Evolutionary conservation across 306 rosid species (phyloP).

Genomic region (Hippophae tibetana): DNA sequence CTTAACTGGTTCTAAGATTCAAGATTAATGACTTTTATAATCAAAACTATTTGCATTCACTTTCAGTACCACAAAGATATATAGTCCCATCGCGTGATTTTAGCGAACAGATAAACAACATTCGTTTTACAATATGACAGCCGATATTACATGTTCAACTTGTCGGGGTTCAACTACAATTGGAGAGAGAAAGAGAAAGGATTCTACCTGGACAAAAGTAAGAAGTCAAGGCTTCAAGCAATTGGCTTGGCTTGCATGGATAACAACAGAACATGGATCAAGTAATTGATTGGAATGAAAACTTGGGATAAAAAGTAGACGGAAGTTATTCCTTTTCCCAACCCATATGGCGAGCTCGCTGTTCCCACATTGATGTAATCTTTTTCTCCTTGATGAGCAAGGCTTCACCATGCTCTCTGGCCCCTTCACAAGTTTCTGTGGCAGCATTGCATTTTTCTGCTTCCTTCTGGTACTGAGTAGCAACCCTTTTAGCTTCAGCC

Average conservation of each 20-base stretch:
- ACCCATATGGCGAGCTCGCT: slow-evolving; percentile 80
- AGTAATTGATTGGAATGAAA: slow-evolving; percentile 15
- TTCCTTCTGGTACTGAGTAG: slow-evolving; percentile 90
- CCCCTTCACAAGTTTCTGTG: slow-evolving; percentile 92
- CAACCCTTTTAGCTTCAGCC: slow-evolving; percentile 79
- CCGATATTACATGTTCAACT: slow-evolving; percentile 25
- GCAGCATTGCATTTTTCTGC: slow-evolving; percentile 90
- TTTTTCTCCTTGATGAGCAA: slow-evolving; percentile 67
- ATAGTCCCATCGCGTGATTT: neutral
- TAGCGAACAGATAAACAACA: slow-evolving; percentile 22
- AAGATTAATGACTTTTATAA: no score
- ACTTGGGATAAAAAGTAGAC: slow-evolving; percentile 16
- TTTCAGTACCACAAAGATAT: neutral
- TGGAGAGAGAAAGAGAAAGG: slow-evolving; percentile 8
- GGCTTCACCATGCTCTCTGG: slow-evolving; percentile 71
- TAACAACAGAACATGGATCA: slow-evolving; percentile 20
- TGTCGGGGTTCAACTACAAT: slow-evolving; percentile 14
- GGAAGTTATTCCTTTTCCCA: slow-evolving; percentile 58
- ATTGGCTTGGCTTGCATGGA: slow-evolving; percentile 38
- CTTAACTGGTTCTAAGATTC: no score
- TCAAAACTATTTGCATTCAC: no score
- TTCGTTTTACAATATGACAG: slow-evolving; percentile 25
- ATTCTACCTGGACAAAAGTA: slow-evolving; percentile 16
- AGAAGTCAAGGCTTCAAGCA: slow-evolving; percentile 29
- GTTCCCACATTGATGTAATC: slow-evolving; percentile 64